A percentile compares a stretch with the other conserved stretches of the same genome.
phyloP scores from a whole-genome alignment of 169 alveolate genomes.

The Eimeria nieschulzi region DNA sequence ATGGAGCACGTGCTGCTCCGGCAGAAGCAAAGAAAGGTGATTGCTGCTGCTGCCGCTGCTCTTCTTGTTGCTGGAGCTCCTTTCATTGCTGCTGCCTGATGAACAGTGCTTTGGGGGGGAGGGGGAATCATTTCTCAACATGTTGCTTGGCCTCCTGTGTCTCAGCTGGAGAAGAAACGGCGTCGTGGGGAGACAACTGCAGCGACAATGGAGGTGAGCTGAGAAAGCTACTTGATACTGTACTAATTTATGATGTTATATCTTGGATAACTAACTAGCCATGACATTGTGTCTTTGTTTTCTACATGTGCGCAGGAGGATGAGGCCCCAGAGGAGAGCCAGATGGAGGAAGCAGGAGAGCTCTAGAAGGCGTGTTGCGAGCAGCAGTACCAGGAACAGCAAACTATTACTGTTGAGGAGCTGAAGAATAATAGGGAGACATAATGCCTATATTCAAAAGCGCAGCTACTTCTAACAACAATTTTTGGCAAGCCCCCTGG shows the following conservation, averaged over 20 bases:
- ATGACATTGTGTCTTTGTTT: neutral
- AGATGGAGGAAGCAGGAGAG: neutral
- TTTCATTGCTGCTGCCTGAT: too few species aligned
- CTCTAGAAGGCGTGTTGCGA: neutral
- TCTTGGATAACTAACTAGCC: neutral
- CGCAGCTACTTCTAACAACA: too few species aligned
- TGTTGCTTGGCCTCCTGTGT: neutral
- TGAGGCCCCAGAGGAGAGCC: neutral
- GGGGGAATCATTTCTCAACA: neutral
- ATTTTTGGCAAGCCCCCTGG: too few species aligned
- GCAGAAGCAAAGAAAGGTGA: slow-evolving; percentile 56
- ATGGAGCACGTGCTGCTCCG: slow-evolving; percentile 49
- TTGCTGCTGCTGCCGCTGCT: neutral
- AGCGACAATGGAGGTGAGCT: slow-evolving; percentile 30
- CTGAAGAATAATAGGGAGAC: too few species aligned
- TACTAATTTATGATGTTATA: neutral
- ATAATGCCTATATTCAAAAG: too few species aligned
- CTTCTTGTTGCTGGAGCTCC: neutral
- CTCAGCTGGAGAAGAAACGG: slow-evolving; percentile 39
- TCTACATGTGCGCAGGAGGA: neutral
- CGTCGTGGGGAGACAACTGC: slow-evolving; percentile 46
- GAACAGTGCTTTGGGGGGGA: neutral
- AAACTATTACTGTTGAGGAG: too few species aligned
- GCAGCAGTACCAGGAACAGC: neutral
- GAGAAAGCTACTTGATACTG: neutral